Base-by-base conservation (phyloP, 345 rosid genomes). In the Litchi chinensis region DNA sequence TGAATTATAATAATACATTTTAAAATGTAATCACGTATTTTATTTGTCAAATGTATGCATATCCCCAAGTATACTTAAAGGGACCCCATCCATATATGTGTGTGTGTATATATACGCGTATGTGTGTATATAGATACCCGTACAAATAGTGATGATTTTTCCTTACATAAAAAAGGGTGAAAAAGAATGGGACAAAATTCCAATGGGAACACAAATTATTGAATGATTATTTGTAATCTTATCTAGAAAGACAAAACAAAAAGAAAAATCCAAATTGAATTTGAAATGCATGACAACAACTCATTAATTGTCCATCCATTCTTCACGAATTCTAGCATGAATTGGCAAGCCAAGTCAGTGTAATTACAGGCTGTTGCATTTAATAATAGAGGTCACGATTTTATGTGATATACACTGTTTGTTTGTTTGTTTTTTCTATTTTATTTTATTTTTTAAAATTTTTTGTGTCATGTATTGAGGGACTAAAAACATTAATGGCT, bases 351-450 rank as follows among this genome's bases (percentile, higher is more conserved):
- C 2, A 78, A 37, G 50, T 65, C 43, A 28, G 21, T 5, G 57
- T 78, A 44, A 65, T 60, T 40, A 77, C 84, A 67, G 84, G 75
- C 80, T 82, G 77, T 22, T 68, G 73, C 79, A 76, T 72, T 83
- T 65, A 82, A 83, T 65, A 82, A 79, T 76, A 40, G 77, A 16
- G 80, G 72, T 12, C 16, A 68, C 41, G 8, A 19, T 63, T 39
- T 54, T 0, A 26, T 26, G 68, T 3, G 76, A 62, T 19, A 6
- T 11, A 18, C 28, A 5, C 50, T 24, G 15, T 10, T 24, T 4
- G 28, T 26, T 62, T 41, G n/a, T n/a, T n/a, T n/a, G n/a, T n/a
- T n/a, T n/a, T n/a, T n/a, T n/a, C n/a, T n/a, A n/a, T 41, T 41
- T 7, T 28, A 2, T 28, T 32, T 32, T 32, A 1, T 32, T 32